Base-by-base conservation (phyloP, 1,284 basidiomycete genomes). In the Malassezia caprae region DNA sequence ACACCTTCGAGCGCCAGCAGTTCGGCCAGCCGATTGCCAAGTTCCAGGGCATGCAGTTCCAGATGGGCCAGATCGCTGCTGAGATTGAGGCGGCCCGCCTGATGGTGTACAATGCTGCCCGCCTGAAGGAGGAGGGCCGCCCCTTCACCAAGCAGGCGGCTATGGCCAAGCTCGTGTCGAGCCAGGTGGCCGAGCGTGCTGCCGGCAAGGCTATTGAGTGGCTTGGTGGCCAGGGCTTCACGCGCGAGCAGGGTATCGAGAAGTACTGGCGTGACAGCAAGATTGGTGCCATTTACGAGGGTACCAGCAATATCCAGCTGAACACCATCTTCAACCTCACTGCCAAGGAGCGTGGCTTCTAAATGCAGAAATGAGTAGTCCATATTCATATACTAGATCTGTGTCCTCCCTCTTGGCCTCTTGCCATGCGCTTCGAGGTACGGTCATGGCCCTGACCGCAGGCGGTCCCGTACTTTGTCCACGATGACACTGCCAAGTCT, bases 11-110 rank as follows among this genome's bases (percentile, higher is more conserved):
- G 75, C 86, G 94, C 52, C 82, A 82, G 68, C 93, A 98, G 77
- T 96, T 96, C 72, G 90, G 90, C 15, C 86, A 94, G 76, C 80
- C 89, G 12, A 82, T 98, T 49, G 91, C 58, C 44, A 51, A 58
- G 87, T 90, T 72, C 81, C 93, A 98, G 77, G 89, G 88, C 56
- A 89, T 96, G 88, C 83, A 85, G 34, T 90, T 91, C 82, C 90
- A 94, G 76, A 89, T 96, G 53, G 89, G 93, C 17, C 65, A 74
- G 58, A 86, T 88, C 1, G 86, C 88, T 4, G 82, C 87, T 51
- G 84, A 94, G 64, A 87, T 98, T 61, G 90, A 96, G 78, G 83
- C 84, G 2, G 91, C 91, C n/a, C 83, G 89, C 21, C 78, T 94
- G 49, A 77, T 98, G 62, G 94, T 90, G 19, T 99, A 99, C 79